Base-by-base conservation (phyloP, 2,329 filamentous ascomycete genomes). In the Hymenoscyphus infarciens region DNA sequence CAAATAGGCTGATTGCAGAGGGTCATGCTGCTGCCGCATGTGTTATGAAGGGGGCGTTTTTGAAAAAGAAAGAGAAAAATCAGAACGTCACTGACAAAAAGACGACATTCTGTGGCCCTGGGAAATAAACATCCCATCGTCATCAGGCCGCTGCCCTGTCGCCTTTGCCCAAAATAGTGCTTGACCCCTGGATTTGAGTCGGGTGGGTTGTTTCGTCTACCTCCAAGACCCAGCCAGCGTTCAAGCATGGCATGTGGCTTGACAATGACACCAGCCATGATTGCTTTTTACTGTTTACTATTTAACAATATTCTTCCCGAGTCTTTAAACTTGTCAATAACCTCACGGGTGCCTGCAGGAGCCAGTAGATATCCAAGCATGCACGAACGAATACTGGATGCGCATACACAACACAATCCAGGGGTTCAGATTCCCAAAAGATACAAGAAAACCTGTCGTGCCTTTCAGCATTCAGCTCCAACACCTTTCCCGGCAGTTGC, bases 331-430 rank as follows among this genome's bases (percentile, higher is more conserved):
- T 49, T 49, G n/a, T 22, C 42, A 25, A 49, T 49, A 49, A 49
- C 42, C 42, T 49, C 42, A 49, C 42, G 42, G 42, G 42, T 22
- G 42, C 42, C 42, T 49, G 42, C 42, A 49, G 42, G n/a, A 19
- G 42, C 42, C 42, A 49, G n/a, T 19, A 49, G 42, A 22, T 22
- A 13, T 45, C 39, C n/a, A n/a, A 45, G 16, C n/a, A 45, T 45
- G 39, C 39, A 45, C 39, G 16, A 19, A 45, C 39, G 16, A 19
- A 19, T 45, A 45, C 39, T 19, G 15, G 16, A 45, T 19, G 15
- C 5, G 13, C 39, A 45, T 19, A 45, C 39, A 45, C n/a, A n/a
- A 45, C 39, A 45, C n/a, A n/a, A 45, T 13, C 33, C 33, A 35
- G 33, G 16, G 16, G 16, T 15, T 8, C 16, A 8, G 16, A 1